Evolutionary conservation across 2,329 filamentous ascomycete species (phyloP), one percentile per base, ranked within the genome.

Genomic region (Pseudonectria buxi): DNA sequence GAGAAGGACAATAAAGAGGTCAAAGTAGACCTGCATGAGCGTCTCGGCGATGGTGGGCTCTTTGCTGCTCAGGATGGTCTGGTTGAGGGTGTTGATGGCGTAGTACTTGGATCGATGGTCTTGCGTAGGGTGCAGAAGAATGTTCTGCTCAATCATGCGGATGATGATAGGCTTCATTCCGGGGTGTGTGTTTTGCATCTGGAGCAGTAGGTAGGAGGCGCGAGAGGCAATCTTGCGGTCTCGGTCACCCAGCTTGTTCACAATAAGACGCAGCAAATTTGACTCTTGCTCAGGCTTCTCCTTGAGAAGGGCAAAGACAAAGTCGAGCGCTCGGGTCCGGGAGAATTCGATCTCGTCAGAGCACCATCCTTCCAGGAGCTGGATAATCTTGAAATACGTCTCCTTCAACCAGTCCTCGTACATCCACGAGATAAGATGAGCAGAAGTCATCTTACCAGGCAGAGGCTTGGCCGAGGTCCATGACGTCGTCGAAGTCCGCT

Each of bases 281-380:
- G 90, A 83, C 61, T 98, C 92, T 57, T 98, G 92, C 61, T 98
- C 92, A 0, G 92, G 90, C 64, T 95, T 98, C 59, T 95, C 89
- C 59, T 87, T 92, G 42, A 98, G 68, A 26, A 98, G 69, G 44
- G 90, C 88, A 57, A 82, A 96, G 26, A 96, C 83, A 52, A 95
- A 94, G 47, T 88, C 92, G 29, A 98, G 74, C 4, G 90, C 85
- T 46, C 86, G 81, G 32, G 82, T 84, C 41, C 94, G 81, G 27
- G 94, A 88, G 62, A 90, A 96, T 55, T 94, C 86, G 35, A 98
- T 85, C 64, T 96, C 92, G 51, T 98, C 92, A 36, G 84, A 86
- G 58, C 86, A 94, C 86, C 92, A 95, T 10, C 78, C 74, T 60
- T 98, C 92, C 12, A 98, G 72, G 29, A 94, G 76, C 62, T 95